Percentiles rank a stretch among this genome's conserved stretches.
Evolutionary conservation across 108 stramenopile species (phyloP).

Genomic region (Cyclotella cryptica): DNA sequence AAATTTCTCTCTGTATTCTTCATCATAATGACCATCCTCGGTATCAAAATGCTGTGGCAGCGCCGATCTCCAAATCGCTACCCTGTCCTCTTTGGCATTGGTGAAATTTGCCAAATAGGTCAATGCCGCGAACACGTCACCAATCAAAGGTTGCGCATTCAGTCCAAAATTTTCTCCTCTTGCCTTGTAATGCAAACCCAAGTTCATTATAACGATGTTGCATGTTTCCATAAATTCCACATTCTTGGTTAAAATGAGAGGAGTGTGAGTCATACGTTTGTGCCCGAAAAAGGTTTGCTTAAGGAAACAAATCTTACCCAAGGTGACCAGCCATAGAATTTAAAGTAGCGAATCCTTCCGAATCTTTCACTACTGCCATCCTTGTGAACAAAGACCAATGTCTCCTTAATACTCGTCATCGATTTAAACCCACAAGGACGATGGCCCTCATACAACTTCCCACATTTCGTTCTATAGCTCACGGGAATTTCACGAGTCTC

Average conservation of each 20-base stretch:
- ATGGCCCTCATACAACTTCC: not conserved
- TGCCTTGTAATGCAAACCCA: slow-evolving; percentile 26
- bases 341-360: slow-evolving; percentile 2
- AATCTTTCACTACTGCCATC: not conserved
- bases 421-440: slow-evolving; percentile 7
- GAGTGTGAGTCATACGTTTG: not conserved
- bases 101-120: slow-evolving; percentile 20
- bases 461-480: slow-evolving; percentile 10
- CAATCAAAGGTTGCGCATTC: not conserved
- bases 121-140: slow-evolving; percentile 21
- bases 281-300: no score
- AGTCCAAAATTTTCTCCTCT: not conserved
- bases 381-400: not conserved
- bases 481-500: slow-evolving; percentile 9
- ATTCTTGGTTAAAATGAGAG: not conserved
- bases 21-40: slow-evolving; percentile 20
- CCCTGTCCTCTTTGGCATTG: not conserved
- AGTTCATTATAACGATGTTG: slow-evolving; percentile 23
- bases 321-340: slow-evolving; percentile 35
- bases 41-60: slow-evolving; percentile 35
- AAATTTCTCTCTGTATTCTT: not conserved
- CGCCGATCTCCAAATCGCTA: slow-evolving; percentile 31
- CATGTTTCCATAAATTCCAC: slow-evolving; percentile 23
- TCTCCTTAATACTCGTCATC: slow-evolving; percentile 22
- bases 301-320: not conserved